Conservation (phyloP, 2,329 filamentous ascomycete species). For the Xylaria sp. region DNA sequence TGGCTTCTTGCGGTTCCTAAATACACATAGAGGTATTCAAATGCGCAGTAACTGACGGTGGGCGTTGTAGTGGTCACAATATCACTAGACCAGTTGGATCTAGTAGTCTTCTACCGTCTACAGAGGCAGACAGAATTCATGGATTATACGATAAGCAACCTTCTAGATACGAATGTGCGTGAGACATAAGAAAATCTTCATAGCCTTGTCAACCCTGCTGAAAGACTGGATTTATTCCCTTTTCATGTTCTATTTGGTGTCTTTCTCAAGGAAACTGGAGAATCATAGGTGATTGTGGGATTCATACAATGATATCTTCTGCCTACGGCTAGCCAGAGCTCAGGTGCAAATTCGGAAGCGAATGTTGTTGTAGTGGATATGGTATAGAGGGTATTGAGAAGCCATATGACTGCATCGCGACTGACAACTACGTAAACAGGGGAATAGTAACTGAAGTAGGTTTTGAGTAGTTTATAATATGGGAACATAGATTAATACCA, state of each 20-base stretch:
- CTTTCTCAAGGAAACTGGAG: background rate
- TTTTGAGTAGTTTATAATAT: slow-evolving; percentile 44
- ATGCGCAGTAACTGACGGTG: background rate
- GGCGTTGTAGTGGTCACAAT: slow-evolving; percentile 1
- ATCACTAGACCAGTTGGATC: slow-evolving; percentile 4
- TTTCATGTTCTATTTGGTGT: too few relatives aligned
- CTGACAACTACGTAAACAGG: slow-evolving; percentile 24
- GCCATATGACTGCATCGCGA: slow-evolving; percentile 18
- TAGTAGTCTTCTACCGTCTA: slow-evolving; percentile 8
- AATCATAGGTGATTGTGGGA: background rate
- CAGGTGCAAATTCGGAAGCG: slow-evolving; percentile 26
- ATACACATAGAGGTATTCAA: background rate
- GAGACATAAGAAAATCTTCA: slow-evolving; percentile 21
- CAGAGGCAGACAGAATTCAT: slow-evolving; percentile 13
- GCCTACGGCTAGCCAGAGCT: slow-evolving; percentile 26
- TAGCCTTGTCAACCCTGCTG: slow-evolving; percentile 14
- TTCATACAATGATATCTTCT: slow-evolving; percentile 18
- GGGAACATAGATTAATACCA: too few relatives aligned
- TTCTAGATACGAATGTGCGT: background rate
- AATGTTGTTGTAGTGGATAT: slow-evolving; percentile 22
- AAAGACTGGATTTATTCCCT: too few relatives aligned
- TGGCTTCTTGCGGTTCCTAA: background rate
- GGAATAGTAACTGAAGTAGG: slow-evolving; percentile 39
- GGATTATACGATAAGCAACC: slow-evolving; percentile 15
- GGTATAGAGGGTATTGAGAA: slow-evolving; percentile 25